Evolutionary conservation across 495 filamentous ascomycete species (phyloP).

Genomic region (Penicillium pancosmium): DNA sequence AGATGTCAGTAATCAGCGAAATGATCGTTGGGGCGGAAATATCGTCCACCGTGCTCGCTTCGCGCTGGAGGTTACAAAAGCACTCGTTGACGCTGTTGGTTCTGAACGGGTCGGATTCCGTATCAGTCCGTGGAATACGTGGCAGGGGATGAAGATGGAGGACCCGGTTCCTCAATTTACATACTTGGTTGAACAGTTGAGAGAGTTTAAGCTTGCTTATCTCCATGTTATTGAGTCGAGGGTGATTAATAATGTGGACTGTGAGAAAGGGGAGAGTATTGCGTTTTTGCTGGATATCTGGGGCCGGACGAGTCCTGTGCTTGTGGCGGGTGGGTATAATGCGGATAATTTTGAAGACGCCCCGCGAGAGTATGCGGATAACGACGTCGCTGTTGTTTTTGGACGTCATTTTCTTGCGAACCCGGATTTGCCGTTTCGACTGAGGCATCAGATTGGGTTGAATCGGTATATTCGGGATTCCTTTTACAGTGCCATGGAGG

Average conservation of each 20-base stretch:
- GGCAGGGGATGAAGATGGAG: constrained; percentile 66
- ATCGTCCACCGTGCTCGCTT: constrained; percentile 68
- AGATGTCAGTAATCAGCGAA: constrained; percentile 61
- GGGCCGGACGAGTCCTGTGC: not conserved
- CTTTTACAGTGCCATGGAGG: not conserved
- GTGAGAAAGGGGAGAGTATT: constrained; percentile 47
- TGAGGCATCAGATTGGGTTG: not conserved
- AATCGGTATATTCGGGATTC: not conserved
- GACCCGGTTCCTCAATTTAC: constrained; percentile 63
- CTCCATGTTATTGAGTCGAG: constrained; percentile 61
- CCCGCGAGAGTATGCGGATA: constrained; percentile 44
- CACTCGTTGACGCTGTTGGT: constrained; percentile 63
- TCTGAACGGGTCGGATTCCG: constrained; percentile 58
- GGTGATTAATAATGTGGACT: constrained; percentile 42
- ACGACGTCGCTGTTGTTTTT: constrained; percentile 55
- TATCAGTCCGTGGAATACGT: constrained; percentile 60
- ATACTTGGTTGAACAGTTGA: constrained; percentile 52
- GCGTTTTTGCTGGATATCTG: constrained; percentile 20
- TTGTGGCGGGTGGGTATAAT: not conserved
- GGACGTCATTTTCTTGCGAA: constrained; percentile 67
- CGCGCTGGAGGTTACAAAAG: constrained; percentile 59
- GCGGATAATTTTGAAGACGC: not conserved
- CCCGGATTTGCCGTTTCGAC: constrained; percentile 54
- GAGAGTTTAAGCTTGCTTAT: constrained; percentile 57
- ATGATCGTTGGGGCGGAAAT: constrained; percentile 68